Evolutionary conservation across 116 monocot species (phyloP), one percentile per base, ranked within the genome.

Genomic region (Papilionanthe hybrid): DNA sequence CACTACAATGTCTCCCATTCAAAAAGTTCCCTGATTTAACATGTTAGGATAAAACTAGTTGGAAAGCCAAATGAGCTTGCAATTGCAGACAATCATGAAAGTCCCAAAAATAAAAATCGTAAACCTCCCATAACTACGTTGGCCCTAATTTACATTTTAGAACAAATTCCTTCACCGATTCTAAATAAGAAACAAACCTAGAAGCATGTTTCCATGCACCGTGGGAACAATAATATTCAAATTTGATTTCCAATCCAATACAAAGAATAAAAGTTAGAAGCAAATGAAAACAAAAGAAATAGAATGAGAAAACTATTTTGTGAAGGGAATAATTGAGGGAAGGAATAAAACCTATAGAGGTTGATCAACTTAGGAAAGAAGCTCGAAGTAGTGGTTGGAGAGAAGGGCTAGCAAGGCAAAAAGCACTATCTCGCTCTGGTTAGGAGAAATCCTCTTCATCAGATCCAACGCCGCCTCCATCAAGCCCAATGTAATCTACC

Each of bases 381-480:
- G 94, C 75, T 92, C 88, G 82, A 91, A 72, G 79, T 91, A 93
- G 79, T 93, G 89, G 75, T 85, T 80, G 29, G 98, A 94, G 28
- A 98, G 86, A 55, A 98, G 89, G 19, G 90, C 83, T 44, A 98
- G 89, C 32, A 98, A 88, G n/a, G 91, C 91, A 68, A 89, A 84
- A 4, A 98, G 88, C 22, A 94, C 93, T 75, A 82, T 85, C 78
- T 93, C 93, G 82, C 83, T 87, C 79, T 93, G 83, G 72, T 79
- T 86, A 18, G 95, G 98, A 18, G 98, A 81, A n/a, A 98, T 94
- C 84, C 98, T 82, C 81, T 94, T 79, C 91, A 98, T 92, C 75
- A 98, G 86, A 94, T 98, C 93, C 94, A 98, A 80, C 30, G 98
- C 98, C 73, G 91, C 94, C 74, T 98, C 98, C 98, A 98, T 98